Base-by-base conservation (phyloP, 371 early-diverging fungal genomes). In the Thermomucor indicae-seudaticae region DNA sequence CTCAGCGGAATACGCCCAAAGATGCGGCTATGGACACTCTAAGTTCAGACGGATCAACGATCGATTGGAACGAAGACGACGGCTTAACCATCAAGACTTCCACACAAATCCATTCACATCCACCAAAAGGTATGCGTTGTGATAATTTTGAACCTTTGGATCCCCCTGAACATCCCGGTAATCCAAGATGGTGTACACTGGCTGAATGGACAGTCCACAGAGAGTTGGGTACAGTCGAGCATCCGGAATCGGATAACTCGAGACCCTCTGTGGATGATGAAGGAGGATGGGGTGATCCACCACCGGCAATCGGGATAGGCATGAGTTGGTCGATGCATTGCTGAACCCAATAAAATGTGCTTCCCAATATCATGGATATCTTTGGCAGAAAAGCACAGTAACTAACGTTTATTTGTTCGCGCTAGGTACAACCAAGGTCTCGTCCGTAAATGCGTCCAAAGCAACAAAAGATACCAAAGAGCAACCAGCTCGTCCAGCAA, bases 31-130 rank as follows among this genome's bases (percentile, higher is more conserved):
- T 28, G 4, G n/a, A n/a, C 20, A 32, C 22, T 2, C 22, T 29
- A n/a, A 54, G 51, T 25, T 40, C 41, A 20, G 61, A 60, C 35
- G 40, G 45, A n/a, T 48, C 51, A 11, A 31, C 37, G n/a, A 37
- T 55, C 6, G 38, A 64, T n/a, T 47, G 43, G 46, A 57, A 57
- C n/a, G 48, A 54, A 1, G 65, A 57, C 37, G 65, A 53, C 32
- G 60, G 58, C 16, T 39, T 64, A 1, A 54, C 47, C 3, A 54
- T 64, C 41, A 64, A 54, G 16, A 64, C 60, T 11, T 25, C 52
- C 22, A 7, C 35, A 8, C 31, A n/a, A 14, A 22, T 20, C 19
- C 19, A 19, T 5, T 25, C 7, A 22, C 47, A 1, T 6, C 45
- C 29, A n/a, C 28, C 45, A 30, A 45, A 29, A 45, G 45, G 45